These are phyloP conservation scores for Oleoguttula mirabilis DNA, from an alignment of 495 filamentous ascomycete species.

Conservation along the genomic window DNA sequence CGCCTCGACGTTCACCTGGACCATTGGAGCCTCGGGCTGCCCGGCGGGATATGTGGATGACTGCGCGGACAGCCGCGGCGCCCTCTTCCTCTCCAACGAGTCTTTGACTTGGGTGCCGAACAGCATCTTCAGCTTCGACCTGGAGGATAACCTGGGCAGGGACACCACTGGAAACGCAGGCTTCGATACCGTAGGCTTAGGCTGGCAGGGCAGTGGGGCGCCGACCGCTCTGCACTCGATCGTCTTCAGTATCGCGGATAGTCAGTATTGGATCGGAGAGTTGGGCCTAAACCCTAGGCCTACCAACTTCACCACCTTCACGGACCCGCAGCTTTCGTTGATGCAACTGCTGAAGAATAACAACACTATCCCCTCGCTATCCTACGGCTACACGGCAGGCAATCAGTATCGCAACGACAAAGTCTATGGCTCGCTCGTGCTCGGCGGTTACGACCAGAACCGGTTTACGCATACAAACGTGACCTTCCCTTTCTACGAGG, in stretches of 20 bases:
- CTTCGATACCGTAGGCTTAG: slow-evolving; percentile 38
- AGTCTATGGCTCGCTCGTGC: slow-evolving; percentile 43
- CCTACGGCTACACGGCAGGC: slow-evolving; percentile 57
- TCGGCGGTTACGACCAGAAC: slow-evolving; percentile 53
- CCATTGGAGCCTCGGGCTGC: slow-evolving; percentile 42
- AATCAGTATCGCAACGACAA: slow-evolving; percentile 47
- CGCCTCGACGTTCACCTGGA: slow-evolving; percentile 45
- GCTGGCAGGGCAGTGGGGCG: slow-evolving; percentile 26
- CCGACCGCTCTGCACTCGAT: slow-evolving; percentile 30
- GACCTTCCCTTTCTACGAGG: slow-evolving; percentile 41
- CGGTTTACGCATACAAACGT: slow-evolving; percentile 45
- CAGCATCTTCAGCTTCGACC: slow-evolving; percentile 42
- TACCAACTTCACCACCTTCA: slow-evolving; percentile 30
- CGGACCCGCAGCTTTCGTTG: slow-evolving; percentile 21
- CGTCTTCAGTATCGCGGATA: slow-evolving; percentile 44
- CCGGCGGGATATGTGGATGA: slow-evolving; percentile 22
- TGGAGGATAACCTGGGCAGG: slow-evolving; percentile 39
- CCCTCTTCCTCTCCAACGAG: slow-evolving; percentile 37
- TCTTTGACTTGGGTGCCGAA: slow-evolving; percentile 47
- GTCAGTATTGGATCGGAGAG: slow-evolving; percentile 44
- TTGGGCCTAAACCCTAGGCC: slow-evolving; percentile 40
- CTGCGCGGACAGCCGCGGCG: slow-evolving; percentile 36
- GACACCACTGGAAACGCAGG: slow-evolving; percentile 46
- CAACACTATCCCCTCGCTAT: slow-evolving; percentile 46
- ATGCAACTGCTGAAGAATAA: slow-evolving; percentile 33